phyloP scores from a whole-genome alignment of 2,329 filamentous ascomycete genomes.

The Metarhizium anisopliae region DNA sequence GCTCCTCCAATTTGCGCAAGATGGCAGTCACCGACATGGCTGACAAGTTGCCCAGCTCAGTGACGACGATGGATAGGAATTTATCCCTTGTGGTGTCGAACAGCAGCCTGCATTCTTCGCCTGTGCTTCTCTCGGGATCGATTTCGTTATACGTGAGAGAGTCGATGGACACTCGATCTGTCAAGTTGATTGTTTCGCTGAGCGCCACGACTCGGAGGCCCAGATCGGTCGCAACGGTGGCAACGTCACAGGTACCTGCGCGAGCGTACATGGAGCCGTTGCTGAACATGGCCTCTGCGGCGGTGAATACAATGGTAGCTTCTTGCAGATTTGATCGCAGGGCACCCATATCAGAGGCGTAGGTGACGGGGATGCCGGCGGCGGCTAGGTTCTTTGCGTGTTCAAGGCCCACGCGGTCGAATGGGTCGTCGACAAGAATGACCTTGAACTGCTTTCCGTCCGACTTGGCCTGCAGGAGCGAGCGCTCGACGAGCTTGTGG shows the following conservation, averaged over 20 bases:
- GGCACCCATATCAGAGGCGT: slow-evolving; percentile 68
- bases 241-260: slow-evolving; percentile 78
- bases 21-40: slow-evolving; percentile 72
- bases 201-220: slow-evolving; percentile 79
- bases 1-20: slow-evolving; percentile 48
- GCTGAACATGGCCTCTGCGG: slow-evolving; percentile 89
- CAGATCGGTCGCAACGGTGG: slow-evolving; percentile 68
- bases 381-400: slow-evolving; percentile 61
- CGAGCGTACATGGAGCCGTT: slow-evolving; percentile 87
- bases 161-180: slow-evolving; percentile 73
- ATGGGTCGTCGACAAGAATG: slow-evolving; percentile 68
- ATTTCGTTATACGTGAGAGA: slow-evolving; percentile 94
- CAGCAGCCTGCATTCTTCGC: slow-evolving; percentile 54
- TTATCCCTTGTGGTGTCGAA: slow-evolving; percentile 88
- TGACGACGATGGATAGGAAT: slow-evolving; percentile 81
- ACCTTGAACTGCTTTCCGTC: slow-evolving; percentile 71
- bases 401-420: slow-evolving; percentile 39
- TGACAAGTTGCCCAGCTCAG: slow-evolving; percentile 79
- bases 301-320: slow-evolving; percentile 70
- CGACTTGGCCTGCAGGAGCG: slow-evolving; percentile 63
- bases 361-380: slow-evolving; percentile 68
- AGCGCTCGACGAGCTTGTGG: slow-evolving; percentile 76
- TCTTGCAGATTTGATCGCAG: slow-evolving; percentile 62
- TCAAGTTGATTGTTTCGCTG: slow-evolving; percentile 94
- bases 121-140: slow-evolving; percentile 58